Conservation (phyloP, 305 asterid genomes). For the Nicotiana rustica region DNA sequence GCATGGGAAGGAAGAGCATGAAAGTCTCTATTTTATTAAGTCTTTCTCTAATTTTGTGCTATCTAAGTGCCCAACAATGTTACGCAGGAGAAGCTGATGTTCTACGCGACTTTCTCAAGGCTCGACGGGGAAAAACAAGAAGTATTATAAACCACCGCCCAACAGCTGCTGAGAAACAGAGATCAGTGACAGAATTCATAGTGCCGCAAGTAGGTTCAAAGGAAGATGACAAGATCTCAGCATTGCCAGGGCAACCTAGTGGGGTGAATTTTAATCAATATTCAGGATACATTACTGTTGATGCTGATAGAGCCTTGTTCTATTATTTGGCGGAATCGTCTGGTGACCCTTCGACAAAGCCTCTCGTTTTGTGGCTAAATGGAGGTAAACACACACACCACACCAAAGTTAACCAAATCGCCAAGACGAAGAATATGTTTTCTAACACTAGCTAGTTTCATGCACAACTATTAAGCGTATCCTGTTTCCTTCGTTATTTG, state of each 20-base stretch:
- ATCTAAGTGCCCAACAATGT: constrained; percentile 42
- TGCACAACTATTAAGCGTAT: background rate
- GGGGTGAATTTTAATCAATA: constrained; percentile 55
- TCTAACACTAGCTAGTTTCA: too few relatives aligned
- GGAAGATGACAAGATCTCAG: constrained; percentile 47
- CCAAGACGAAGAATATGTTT: too few relatives aligned
- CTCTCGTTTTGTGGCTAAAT: constrained; percentile 68
- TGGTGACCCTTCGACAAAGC: constrained; percentile 49
- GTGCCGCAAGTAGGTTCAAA: constrained; percentile 53
- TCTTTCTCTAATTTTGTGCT: constrained; percentile 36
- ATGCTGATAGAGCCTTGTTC: constrained; percentile 55
- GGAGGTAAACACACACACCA: constrained; percentile 50
- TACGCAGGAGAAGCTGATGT: constrained; percentile 42
- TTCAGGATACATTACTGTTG: constrained; percentile 60
- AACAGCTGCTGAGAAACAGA: background rate
- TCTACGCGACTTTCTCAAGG: constrained; percentile 22
- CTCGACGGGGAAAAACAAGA: constrained; percentile 24
- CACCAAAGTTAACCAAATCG: too few relatives aligned
- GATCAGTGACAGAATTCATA: constrained; percentile 38
- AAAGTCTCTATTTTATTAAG: constrained; percentile 29
- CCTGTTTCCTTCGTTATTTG: background rate
- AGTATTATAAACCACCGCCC: background rate
- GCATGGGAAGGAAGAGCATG: constrained; percentile 35
- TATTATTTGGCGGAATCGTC: constrained; percentile 61
- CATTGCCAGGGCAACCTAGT: constrained; percentile 64